phyloP scores from a whole-genome alignment of 768 basidiomycete genomes.

The Xerocomellus amylosporus region DNA sequence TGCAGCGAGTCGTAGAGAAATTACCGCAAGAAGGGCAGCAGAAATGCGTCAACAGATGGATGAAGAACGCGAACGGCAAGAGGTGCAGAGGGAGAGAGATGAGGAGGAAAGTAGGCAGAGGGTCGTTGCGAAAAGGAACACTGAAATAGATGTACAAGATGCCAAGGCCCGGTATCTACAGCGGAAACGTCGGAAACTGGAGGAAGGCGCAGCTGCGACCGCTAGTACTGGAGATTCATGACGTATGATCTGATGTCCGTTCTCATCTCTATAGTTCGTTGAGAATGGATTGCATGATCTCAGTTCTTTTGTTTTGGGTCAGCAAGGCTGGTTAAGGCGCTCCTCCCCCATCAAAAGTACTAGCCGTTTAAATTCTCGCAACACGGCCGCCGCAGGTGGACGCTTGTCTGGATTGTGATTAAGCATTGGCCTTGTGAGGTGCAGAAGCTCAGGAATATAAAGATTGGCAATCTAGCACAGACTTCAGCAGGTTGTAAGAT shows the following conservation, averaged over 20 bases:
- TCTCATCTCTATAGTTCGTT: not conserved
- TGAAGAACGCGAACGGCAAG: constrained; percentile 62
- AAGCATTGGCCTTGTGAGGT: constrained; percentile 60
- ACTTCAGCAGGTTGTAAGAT: constrained; percentile 4
- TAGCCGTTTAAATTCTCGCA: constrained; percentile 52
- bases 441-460: constrained; percentile 56
- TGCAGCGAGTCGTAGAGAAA: constrained; percentile 76
- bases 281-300: not conserved
- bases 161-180: constrained; percentile 74
- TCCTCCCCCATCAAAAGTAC: constrained; percentile 40
- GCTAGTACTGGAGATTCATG: constrained; percentile 11
- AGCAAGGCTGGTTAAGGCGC: constrained; percentile 25
- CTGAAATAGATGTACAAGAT: constrained; percentile 65
- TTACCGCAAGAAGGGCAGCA: constrained; percentile 75
- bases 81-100: constrained; percentile 52
- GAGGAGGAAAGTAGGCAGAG: constrained; percentile 67
- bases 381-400: constrained; percentile 47
- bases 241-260: not conserved
- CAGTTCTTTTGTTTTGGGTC: not conserved
- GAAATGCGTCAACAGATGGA: constrained; percentile 80
- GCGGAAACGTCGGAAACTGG: constrained; percentile 76
- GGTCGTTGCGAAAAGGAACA: constrained; percentile 71
- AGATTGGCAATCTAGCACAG: constrained; percentile 50
- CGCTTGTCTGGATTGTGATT: constrained; percentile 47
- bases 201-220: constrained; percentile 31